Evolutionary conservation across 1,284 basidiomycete species (phyloP).

Genomic region (Ceratobasidium sp.): DNA sequence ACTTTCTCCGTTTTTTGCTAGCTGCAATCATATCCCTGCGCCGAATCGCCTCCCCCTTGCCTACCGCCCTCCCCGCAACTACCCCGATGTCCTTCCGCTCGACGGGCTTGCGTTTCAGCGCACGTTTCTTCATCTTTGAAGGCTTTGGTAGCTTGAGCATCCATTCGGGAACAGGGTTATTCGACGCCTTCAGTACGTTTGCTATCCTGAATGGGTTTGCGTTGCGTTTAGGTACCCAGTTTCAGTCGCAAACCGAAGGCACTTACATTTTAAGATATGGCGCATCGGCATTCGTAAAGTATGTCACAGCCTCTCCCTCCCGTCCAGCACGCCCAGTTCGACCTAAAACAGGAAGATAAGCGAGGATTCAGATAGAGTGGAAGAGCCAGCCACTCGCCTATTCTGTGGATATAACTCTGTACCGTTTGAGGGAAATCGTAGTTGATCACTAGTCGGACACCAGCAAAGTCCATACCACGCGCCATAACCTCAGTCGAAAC

Average conservation of each 20-base stretch:
- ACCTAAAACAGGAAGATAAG: slow-evolving; percentile 62
- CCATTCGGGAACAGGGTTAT: slow-evolving; percentile 83
- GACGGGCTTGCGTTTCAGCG: slow-evolving; percentile 81
- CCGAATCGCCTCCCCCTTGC: slow-evolving; percentile 78
- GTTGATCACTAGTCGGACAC: slow-evolving; percentile 94
- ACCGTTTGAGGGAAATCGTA: slow-evolving; percentile 96
- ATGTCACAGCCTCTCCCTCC: slow-evolving; percentile 93
- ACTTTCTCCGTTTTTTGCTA: slow-evolving; percentile 39
- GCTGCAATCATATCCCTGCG: slow-evolving; percentile 63
- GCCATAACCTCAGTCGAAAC: slow-evolving; percentile 96
- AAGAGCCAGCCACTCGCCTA: slow-evolving; percentile 67
- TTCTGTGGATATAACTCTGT: slow-evolving; percentile 95
- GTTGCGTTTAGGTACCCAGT: slow-evolving; percentile 37
- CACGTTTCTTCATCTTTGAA: slow-evolving; percentile 86
- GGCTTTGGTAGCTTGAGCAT: slow-evolving; percentile 89
- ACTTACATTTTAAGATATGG: slow-evolving; percentile 90
- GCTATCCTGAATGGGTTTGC: slow-evolving; percentile 76
- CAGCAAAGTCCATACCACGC: slow-evolving; percentile 97
- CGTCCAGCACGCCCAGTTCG: slow-evolving; percentile 95
- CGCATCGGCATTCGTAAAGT: slow-evolving; percentile 94
- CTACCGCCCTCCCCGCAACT: slow-evolving; percentile 75
- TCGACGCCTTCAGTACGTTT: slow-evolving; percentile 85
- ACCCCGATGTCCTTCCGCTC: slow-evolving; percentile 84
- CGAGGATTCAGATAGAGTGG: neutral
- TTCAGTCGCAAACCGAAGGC: slow-evolving; percentile 1